Evolutionary conservation across 805 yeast genomes (phyloP).

Genomic region (Ogataea ramenticola): DNA sequence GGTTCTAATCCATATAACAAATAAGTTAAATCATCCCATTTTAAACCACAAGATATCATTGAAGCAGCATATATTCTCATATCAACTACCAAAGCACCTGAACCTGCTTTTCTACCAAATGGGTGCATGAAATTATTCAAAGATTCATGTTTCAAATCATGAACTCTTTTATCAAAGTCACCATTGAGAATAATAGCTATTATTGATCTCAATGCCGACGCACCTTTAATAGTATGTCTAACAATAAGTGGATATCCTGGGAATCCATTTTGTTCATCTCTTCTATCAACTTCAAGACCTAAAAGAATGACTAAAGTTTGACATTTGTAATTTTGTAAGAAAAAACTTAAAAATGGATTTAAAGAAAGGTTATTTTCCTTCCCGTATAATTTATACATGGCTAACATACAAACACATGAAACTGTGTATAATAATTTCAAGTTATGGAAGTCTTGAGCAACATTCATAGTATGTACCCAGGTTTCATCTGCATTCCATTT

Average conservation of each 20-base stretch:
- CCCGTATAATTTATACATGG: conserved; percentile 36
- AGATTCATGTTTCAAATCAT: conserved; percentile 55
- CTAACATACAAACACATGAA: conserved; percentile 32
- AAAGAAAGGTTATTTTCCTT: conserved; percentile 30
- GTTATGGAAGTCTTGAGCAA: conserved; percentile 26
- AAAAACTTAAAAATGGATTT: conserved; percentile 56
- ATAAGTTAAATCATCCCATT: conserved; percentile 43
- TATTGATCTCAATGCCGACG: conserved; percentile 55
- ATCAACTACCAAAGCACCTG: conserved; percentile 54
- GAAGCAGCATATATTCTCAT: conserved; percentile 53
- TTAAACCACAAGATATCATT: conserved; percentile 40
- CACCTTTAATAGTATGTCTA: conserved; percentile 48
- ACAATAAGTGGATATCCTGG: conserved; percentile 37
- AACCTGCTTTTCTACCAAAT: conserved; percentile 51
- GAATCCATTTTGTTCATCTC: conserved; percentile 34
- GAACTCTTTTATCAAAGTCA: conserved; percentile 32
- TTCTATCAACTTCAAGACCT: conserved; percentile 54
- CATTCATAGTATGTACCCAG: conserved; percentile 12
- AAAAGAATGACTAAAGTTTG: conserved; percentile 51
- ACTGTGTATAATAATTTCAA: conserved; percentile 40
- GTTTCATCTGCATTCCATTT: conserved; percentile 32
- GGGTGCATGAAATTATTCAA: conserved; percentile 59
- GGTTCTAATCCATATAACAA: conserved; percentile 47
- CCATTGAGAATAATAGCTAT: conserved; percentile 55
- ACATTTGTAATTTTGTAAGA: conserved; percentile 59